Evolutionary conservation across 495 filamentous ascomycete species (phyloP).

Genomic region (Cetradonia linearis): DNA sequence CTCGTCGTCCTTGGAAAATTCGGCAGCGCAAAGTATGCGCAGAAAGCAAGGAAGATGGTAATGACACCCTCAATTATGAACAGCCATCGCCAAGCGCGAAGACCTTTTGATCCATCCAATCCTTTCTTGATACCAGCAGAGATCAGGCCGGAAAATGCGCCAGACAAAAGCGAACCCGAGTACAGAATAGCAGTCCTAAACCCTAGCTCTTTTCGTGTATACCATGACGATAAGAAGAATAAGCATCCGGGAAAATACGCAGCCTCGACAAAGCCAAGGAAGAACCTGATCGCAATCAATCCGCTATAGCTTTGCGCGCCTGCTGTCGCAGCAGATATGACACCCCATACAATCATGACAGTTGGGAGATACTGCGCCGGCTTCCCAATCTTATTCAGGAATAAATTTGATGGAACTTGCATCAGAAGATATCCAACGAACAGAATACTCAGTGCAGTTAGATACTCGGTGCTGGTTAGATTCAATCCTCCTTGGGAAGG

Average conservation of each 20-base stretch:
- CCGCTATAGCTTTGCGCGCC: conserved; percentile 49
- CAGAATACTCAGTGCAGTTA: conserved; percentile 56
- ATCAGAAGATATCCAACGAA: conserved; percentile 60
- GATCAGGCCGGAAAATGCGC: conserved; percentile 59
- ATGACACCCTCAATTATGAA: conserved; percentile 69
- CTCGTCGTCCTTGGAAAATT: conserved; percentile 70
- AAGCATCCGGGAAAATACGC: conserved; percentile 42
- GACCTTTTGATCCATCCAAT: conserved; percentile 35
- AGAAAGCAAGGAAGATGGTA: conserved; percentile 43
- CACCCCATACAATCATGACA: conserved; percentile 61
- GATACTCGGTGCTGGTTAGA: conserved; percentile 40
- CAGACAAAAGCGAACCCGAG: conserved; percentile 42
- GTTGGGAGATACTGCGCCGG: conserved; percentile 56
- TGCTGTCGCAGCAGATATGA: conserved; percentile 56
- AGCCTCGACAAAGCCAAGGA: conserved; percentile 55
- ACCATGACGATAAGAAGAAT: conserved; percentile 42
- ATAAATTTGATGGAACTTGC: conserved; percentile 38
- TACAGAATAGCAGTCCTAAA: conserved; percentile 40
- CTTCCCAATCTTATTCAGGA: conserved; percentile 40
- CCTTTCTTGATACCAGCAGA: conserved; percentile 38
- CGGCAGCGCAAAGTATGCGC: conserved; percentile 54
- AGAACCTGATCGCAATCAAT: conserved; percentile 57
- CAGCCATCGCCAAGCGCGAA: conserved; percentile 56
- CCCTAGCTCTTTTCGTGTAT: conserved; percentile 42
- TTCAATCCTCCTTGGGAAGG: conserved; percentile 32